These are phyloP conservation scores for Lipomyces yamanashiensis DNA, from an alignment of 805 yeast species.

Conservation along the genomic window DNA sequence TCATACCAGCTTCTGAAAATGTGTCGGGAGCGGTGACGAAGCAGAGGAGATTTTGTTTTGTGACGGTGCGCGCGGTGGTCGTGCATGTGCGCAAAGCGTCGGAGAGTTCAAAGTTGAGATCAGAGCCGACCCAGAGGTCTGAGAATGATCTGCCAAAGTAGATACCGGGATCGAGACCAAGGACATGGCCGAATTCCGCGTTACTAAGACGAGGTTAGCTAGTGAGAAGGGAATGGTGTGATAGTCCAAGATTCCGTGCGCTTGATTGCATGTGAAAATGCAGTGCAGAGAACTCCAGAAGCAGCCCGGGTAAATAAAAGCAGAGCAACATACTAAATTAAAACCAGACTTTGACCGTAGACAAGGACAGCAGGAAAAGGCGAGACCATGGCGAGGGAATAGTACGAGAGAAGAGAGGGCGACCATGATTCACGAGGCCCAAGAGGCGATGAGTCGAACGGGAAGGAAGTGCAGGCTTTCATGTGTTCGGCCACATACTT, in stretches of 20 bases:
- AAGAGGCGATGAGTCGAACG: conserved; percentile 20
- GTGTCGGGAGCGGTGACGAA: conserved; percentile 10
- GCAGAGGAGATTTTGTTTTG: conserved; percentile 19
- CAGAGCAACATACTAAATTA: conserved; percentile 23
- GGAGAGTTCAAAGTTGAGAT: conserved; percentile 23
- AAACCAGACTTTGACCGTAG: conserved; percentile 25
- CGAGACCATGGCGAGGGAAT: conserved; percentile 20
- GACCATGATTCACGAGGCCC: conserved; percentile 27
- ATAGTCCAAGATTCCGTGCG: neutral
- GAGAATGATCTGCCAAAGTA: conserved; percentile 26
- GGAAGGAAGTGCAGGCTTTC: conserved; percentile 16
- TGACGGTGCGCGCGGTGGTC: conserved; percentile 17
- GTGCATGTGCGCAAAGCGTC: conserved; percentile 27
- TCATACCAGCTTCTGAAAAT: conserved; percentile 3
- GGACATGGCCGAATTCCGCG: conserved; percentile 23
- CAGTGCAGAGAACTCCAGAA: neutral
- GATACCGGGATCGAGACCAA: conserved; percentile 20
- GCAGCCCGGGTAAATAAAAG: neutral
- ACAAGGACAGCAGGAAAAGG: conserved; percentile 31
- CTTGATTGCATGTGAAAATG: neutral
- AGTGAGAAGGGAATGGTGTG: neutral
- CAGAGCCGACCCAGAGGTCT: conserved; percentile 26
- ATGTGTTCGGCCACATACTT: conserved; percentile 6
- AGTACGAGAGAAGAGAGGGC: conserved; percentile 10
- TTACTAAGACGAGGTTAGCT: conserved; percentile 16